Conservation (phyloP, 768 basidiomycete species). For the Rhodotorula graminis region DNA sequence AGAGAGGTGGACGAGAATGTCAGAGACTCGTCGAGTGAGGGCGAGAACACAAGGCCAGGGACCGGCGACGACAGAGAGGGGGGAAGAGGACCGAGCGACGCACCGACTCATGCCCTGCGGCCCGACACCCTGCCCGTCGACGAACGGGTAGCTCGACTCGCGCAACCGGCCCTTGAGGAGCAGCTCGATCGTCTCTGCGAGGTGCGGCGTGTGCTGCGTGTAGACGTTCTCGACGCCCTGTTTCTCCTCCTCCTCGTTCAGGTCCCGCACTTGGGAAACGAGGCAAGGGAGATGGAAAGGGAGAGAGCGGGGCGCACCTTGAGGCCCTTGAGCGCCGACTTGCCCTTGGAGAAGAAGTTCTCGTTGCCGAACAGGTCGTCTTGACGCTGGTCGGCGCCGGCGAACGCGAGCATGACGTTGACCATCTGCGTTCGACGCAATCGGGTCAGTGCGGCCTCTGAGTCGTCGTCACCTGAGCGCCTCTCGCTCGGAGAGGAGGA, state of each 20-base stretch:
- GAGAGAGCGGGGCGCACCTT: conserved; percentile 57
- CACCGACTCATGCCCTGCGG: conserved; percentile 12
- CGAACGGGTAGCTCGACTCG: conserved; percentile 85
- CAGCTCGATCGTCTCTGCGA: conserved; percentile 85
- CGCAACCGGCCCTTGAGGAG: conserved; percentile 77
- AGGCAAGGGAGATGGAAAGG: neutral
- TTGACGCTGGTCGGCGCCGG: conserved; percentile 92
- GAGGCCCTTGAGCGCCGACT: conserved; percentile 88
- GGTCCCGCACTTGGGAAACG: neutral
- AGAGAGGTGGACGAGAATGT: too few species aligned
- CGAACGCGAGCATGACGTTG: conserved; percentile 83
- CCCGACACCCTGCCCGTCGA: conserved; percentile 55
- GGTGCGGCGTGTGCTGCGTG: conserved; percentile 90
- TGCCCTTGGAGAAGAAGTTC: conserved; percentile 85
- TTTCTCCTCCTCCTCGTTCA: neutral
- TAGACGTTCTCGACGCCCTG: conserved; percentile 99
- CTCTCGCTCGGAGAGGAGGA: neutral
- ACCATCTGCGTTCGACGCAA: conserved; percentile 60
- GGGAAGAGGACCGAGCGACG: neutral
- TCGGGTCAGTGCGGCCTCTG: neutral
- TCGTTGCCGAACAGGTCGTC: conserved; percentile 96
- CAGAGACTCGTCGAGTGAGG: too few species aligned
- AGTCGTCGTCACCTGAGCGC: too few species aligned
- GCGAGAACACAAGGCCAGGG: too few species aligned
- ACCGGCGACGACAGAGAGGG: too few species aligned